A percentile compares a stretch with the other conserved stretches of the same genome.
Evolutionary conservation across 1,139 yeast species (phyloP).

Genomic region (Scheffersomyces titani): DNA sequence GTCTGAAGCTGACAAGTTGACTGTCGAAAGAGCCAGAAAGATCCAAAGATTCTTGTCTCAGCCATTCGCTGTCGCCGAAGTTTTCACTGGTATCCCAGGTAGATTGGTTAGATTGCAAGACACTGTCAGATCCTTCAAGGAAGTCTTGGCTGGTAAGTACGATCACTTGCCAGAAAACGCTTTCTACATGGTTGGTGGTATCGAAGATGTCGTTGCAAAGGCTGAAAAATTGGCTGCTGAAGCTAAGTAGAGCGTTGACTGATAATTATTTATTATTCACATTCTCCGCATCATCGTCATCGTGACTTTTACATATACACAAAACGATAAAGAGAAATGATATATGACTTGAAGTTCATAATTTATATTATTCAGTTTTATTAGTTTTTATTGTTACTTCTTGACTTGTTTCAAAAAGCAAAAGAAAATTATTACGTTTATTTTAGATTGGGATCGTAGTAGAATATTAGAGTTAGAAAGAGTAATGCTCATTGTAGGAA

Average conservation of each 20-base stretch:
- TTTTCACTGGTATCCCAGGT: slow-evolving; percentile 99
- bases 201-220: slow-evolving; percentile 96
- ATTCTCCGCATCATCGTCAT: not conserved
- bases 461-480: not conserved
- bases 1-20: slow-evolving; percentile 96
- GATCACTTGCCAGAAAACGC: slow-evolving; percentile 99
- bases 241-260: slow-evolving; percentile 55
- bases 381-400: slow-evolving; percentile 1
- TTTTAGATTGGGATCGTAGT: not conserved
- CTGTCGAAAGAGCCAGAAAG: slow-evolving; percentile 99
- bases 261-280: not conserved
- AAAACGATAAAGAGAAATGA: slow-evolving; percentile 6
- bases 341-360: slow-evolving; percentile 13
- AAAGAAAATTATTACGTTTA: slow-evolving; percentile 4
- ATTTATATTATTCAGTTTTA: slow-evolving; percentile 3
- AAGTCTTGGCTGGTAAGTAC: slow-evolving; percentile 96
- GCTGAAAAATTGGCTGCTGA: slow-evolving; percentile 98
- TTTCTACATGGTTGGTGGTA: slow-evolving; percentile 99
- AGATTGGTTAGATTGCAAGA: slow-evolving; percentile 96
- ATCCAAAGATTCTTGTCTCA: slow-evolving; percentile 99
- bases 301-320: not conserved
- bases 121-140: slow-evolving; percentile 92
- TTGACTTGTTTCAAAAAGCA: not conserved
- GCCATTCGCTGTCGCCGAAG: slow-evolving; percentile 99
- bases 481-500: not conserved